These are phyloP conservation scores for Balakata baccata DNA, from an alignment of 345 rosid genomes.

Conservation along the genomic window DNA sequence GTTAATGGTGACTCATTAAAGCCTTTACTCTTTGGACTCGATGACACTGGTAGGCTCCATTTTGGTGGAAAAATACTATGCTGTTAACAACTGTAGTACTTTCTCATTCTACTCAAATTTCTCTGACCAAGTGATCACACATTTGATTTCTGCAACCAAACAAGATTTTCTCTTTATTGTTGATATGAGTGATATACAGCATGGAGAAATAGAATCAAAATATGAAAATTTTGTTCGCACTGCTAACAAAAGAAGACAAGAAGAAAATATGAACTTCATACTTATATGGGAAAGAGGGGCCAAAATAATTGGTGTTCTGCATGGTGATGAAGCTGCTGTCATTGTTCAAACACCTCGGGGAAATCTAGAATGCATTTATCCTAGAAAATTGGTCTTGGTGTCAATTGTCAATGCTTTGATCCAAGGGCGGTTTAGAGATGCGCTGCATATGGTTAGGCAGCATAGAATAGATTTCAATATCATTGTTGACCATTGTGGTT, in stretches of 20 bases:
- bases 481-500: conserved; percentile 75
- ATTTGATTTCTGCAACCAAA: conserved; percentile 76
- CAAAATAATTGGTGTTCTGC: conserved; percentile 73
- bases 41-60: conserved; percentile 74
- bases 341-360: conserved; percentile 81
- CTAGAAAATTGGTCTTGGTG: conserved; percentile 83
- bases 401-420: conserved; percentile 71
- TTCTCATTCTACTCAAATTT: conserved; percentile 80
- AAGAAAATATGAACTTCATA: conserved; percentile 54
- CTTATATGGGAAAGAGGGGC: conserved; percentile 95
- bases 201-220: conserved; percentile 53
- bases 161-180: conserved; percentile 82
- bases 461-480: conserved; percentile 92
- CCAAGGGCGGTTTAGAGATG: conserved; percentile 68
- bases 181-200: conserved; percentile 60
- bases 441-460: conserved; percentile 84
- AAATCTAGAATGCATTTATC: conserved; percentile 82
- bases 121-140: conserved; percentile 62
- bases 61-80: conserved; percentile 58
- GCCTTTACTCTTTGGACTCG: conserved; percentile 77
- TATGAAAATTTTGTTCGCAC: conserved; percentile 46
- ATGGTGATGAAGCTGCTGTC: conserved; percentile 89
- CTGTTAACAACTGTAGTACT: conserved; percentile 82
- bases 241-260: conserved; percentile 45
- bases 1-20: conserved; percentile 39